Conservation (phyloP, 495 filamentous ascomycete species). For the Penicillium angulare region DNA sequence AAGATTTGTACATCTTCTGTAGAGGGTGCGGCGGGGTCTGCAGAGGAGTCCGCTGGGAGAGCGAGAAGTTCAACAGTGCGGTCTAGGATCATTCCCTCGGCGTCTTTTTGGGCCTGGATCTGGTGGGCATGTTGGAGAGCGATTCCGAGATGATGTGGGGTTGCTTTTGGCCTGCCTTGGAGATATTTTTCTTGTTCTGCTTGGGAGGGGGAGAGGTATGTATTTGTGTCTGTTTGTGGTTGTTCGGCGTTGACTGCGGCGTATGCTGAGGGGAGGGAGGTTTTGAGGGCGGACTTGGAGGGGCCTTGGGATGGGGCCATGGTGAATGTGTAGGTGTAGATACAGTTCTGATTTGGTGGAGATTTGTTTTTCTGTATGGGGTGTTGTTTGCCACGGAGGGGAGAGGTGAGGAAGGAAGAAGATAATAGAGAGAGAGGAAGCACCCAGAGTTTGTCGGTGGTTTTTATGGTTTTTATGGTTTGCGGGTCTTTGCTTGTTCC, state of each 20-base stretch:
- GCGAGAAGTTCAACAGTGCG: constrained; percentile 66
- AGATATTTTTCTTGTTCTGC: constrained; percentile 31
- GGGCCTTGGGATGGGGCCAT: constrained; percentile 13
- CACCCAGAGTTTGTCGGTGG: no score
- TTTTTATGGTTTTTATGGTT: constrained; percentile 2
- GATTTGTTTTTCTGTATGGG: no score
- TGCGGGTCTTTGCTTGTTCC: neutral
- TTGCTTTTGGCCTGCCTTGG: constrained; percentile 36
- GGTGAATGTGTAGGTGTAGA: neutral
- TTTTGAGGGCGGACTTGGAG: constrained; percentile 59
- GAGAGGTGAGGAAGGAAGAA: neutral
- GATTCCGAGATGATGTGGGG: constrained; percentile 55
- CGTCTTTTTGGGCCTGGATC: constrained; percentile 72
- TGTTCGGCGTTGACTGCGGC: constrained; percentile 35
- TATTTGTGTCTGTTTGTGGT: constrained; percentile 22
- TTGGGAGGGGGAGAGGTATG: constrained; percentile 30
- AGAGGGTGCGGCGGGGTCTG: constrained; percentile 59
- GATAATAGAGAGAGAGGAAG: neutral
- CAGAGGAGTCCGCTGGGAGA: constrained; percentile 48
- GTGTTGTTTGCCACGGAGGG: neutral
- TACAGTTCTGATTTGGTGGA: neutral
- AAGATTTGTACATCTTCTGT: constrained; percentile 54
- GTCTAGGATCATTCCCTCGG: constrained; percentile 68
- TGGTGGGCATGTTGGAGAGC: constrained; percentile 78
- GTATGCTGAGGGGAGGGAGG: constrained; percentile 35